Conservation (phyloP, 176 grass and related monocot genomes). For the Coix lacrymajobi region DNA sequence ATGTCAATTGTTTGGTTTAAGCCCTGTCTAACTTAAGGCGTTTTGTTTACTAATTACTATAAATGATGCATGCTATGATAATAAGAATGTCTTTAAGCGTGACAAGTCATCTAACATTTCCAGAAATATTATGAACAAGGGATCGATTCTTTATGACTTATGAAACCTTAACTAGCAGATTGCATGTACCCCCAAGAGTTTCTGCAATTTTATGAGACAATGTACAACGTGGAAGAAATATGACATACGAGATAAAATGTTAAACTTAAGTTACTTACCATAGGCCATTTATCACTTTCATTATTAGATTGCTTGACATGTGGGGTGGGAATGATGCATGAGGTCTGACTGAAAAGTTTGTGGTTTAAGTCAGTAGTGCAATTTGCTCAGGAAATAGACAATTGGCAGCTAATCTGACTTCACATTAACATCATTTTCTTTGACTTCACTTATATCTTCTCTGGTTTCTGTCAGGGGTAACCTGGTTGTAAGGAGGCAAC, state of each 20-base stretch:
- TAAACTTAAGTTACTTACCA: neutral
- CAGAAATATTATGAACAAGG: neutral
- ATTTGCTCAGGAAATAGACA: slow-evolving; percentile 3
- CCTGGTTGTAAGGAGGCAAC: slow-evolving; percentile 71
- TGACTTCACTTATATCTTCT: slow-evolving; percentile 26
- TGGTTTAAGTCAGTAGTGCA: neutral
- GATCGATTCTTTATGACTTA: neutral
- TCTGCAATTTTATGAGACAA: neutral
- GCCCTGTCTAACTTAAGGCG: neutral
- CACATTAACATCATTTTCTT: neutral
- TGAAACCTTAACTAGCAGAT: neutral
- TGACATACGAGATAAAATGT: neutral
- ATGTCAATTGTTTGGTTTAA: slow-evolving; percentile 1
- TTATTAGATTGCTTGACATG: neutral
- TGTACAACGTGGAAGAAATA: neutral
- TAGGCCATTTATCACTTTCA: neutral
- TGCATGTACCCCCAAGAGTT: neutral
- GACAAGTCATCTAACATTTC: neutral
- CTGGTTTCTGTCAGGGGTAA: slow-evolving; percentile 63
- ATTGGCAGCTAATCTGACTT: neutral
- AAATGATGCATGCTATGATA: neutral
- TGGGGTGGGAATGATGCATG: neutral
- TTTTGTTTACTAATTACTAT: neutral
- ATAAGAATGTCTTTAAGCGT: neutral
- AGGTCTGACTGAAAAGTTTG: neutral